Evolutionary conservation across 805 yeast genomes (phyloP), one percentile per base, ranked within the genome.

Genomic region (Lachancea kluyveri): DNA sequence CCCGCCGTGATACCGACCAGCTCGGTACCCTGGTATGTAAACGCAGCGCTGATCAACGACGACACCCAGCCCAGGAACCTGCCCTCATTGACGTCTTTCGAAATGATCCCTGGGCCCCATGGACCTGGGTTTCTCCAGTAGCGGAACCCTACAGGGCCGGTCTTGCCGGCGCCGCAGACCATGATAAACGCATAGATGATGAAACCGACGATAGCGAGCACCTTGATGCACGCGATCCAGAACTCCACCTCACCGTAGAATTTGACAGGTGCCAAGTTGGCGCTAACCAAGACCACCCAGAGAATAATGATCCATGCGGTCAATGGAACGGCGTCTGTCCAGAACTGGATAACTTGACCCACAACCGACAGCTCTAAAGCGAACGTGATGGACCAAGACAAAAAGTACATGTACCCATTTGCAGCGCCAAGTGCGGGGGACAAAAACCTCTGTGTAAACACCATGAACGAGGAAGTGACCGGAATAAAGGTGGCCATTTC

Each of bases 81-180:
- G 30, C 67, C 81, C 27, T 79, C 74, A 39, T 66, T 62, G 6
- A 46, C 46, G 48, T 73, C 63, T n/a, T 50, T 40, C 6, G 74
- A 74, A 21, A 70, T 55, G 22, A 69, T 67, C 32, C 83, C 85
- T 26, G 73, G 75, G 28, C 83, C 81, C 75, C 80, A 76, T 6
- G 85, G 70, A 43, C 86, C 85, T n/a, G 86, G 86, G 48, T 80
- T 55, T 60, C 83, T 71, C 88, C 87, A 80, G 56, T 79, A 79
- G 55, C 85, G 68, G 67, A 80, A 80, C 8, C 87, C 87, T 24
- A 79, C 70, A 7, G 85, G 79, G 12, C 85, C 85, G 2, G 71
- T 65, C 14, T 49, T 46, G 48, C 83, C 82, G 9, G 79, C 86
- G 60, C 86, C 86, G 54, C 82, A 75, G 15, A 78, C 85, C 77